phyloP scores from a whole-genome alignment of 1,139 yeast genomes.

The Diutina siamensis region DNA sequence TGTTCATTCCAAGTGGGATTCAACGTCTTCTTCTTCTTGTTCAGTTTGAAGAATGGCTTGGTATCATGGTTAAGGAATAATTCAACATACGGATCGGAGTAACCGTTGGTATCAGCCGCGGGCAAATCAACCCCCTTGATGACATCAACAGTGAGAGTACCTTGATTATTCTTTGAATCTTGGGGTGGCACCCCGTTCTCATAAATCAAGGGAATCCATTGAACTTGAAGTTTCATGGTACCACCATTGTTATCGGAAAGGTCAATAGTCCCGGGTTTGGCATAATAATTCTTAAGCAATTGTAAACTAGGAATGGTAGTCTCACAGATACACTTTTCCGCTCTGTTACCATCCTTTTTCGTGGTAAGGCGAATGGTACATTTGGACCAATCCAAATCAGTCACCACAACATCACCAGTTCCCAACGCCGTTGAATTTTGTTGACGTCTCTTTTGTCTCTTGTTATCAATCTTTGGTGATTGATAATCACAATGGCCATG shows the following conservation, averaged over 20 bases:
- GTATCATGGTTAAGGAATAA: constrained; percentile 52
- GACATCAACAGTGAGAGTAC: constrained; percentile 54
- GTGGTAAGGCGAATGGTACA: constrained; percentile 51
- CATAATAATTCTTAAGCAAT: constrained; percentile 54
- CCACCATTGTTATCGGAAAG: constrained; percentile 42
- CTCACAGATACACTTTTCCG: constrained; percentile 52
- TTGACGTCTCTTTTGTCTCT: constrained; percentile 24
- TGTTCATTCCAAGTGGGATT: constrained; percentile 80
- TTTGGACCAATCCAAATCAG: constrained; percentile 67
- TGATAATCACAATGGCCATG: constrained; percentile 51
- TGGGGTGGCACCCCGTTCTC: constrained; percentile 52
- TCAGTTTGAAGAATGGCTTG: constrained; percentile 56
- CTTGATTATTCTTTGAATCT: constrained; percentile 70
- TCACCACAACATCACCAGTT: constrained; percentile 63
- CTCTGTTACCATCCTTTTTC: constrained; percentile 39
- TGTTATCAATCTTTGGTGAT: constrained; percentile 26
- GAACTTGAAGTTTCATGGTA: constrained; percentile 45
- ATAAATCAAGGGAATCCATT: constrained; percentile 67
- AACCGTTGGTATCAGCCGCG: constrained; percentile 81
- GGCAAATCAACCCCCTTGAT: constrained; percentile 59
- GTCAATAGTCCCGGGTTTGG: constrained; percentile 37
- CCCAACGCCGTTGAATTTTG: constrained; percentile 24
- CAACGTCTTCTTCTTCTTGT: constrained; percentile 73
- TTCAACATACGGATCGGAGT: constrained; percentile 82
- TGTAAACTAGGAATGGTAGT: constrained; percentile 56